Base-by-base conservation (phyloP, 2,329 filamentous ascomycete species). In the Apiospora marii region DNA sequence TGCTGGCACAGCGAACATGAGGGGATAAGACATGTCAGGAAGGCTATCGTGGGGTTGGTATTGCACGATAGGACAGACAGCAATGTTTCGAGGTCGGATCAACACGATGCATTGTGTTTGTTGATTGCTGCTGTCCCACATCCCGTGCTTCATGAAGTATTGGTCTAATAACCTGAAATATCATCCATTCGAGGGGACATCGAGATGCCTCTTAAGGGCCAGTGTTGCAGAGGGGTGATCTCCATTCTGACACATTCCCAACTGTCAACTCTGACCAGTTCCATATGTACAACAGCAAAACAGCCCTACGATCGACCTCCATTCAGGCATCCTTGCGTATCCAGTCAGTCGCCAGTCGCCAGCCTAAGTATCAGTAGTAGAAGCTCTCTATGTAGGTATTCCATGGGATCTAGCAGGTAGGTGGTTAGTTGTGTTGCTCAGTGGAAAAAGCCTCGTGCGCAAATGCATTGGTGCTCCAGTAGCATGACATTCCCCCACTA, bases 231-330 rank as follows among this genome's bases (percentile, higher is more conserved):
- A 37, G 37, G 37, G 37, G 37, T 37, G 37, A 10, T 10, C 37
- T 37, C 37, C 8, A 37, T 37, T 37, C 5, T 10, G 37, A 37
- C 22, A n/a, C 46, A 1, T 48, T 46, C 19, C 14, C 13, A 48
- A 8, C 22, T 49, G 7, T 19, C 10, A 8, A n/a, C 6, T 10
- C 22, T n/a, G n/a, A n/a, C 4, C 22, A 41, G 10, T 8, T 34
- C 27, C 2, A 6, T 22, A 41, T 10, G 7, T 48, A 22, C 34
- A 37, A 64, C 58, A 41, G 58, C 34, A 10, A 41, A 41, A 10
- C 34, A 64, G 58, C 58, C 58, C 58, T 64, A 64, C 34, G 30
- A 64, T n/a, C 34, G 10, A 64, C 19, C 8, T 64, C 37, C 58
- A 51, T n/a, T 14, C 19, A 37, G 16, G 37, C 5, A n/a, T 41